Evolutionary conservation across 2,329 filamentous ascomycete species (phyloP).

Genomic region (Ramularia endophylla): DNA sequence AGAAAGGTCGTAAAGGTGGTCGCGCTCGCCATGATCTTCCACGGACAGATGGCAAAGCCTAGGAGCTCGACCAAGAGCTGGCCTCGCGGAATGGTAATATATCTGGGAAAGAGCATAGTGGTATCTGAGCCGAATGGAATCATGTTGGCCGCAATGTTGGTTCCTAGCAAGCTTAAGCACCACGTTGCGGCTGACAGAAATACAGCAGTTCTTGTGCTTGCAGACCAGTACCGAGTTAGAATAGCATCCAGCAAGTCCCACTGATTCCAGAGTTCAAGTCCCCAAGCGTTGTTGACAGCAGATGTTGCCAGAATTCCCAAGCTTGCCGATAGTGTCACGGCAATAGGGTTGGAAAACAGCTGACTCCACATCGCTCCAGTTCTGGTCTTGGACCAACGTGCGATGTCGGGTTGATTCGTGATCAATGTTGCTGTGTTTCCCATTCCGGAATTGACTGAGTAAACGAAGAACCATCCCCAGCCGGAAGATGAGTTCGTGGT

Average conservation of each 20-base stretch:
- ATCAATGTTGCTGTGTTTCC: constrained; percentile 34
- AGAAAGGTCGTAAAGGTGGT: constrained; percentile 39
- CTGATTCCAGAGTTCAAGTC: constrained; percentile 40
- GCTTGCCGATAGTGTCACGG: constrained; percentile 37
- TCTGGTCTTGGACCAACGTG: constrained; percentile 34
- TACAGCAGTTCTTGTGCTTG: constrained; percentile 34
- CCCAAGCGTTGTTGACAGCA: constrained; percentile 29
- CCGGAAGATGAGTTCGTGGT: constrained; percentile 2
- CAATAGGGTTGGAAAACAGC: constrained; percentile 34
- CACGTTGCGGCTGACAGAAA: constrained; percentile 35
- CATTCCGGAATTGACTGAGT: constrained; percentile 38
- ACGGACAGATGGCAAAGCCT: constrained; percentile 35
- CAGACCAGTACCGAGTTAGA: constrained; percentile 35
- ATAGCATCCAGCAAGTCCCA: constrained; percentile 40
- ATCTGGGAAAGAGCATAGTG: constrained; percentile 37
- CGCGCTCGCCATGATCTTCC: constrained; percentile 39
- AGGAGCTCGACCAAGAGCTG: constrained; percentile 38
- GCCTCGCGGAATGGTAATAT: constrained; percentile 40
- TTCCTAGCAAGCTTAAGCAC: constrained; percentile 38
- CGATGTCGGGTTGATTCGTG: constrained; percentile 40
- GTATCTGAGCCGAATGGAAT: constrained; percentile 40
- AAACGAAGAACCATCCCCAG: constrained; percentile 34
- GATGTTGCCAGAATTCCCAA: constrained; percentile 38
- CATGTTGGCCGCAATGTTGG: constrained; percentile 39
- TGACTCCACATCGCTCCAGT: constrained; percentile 22